Base-by-base conservation (phyloP, 2,329 filamentous ascomycete species). In the Pezicula radicicola region DNA sequence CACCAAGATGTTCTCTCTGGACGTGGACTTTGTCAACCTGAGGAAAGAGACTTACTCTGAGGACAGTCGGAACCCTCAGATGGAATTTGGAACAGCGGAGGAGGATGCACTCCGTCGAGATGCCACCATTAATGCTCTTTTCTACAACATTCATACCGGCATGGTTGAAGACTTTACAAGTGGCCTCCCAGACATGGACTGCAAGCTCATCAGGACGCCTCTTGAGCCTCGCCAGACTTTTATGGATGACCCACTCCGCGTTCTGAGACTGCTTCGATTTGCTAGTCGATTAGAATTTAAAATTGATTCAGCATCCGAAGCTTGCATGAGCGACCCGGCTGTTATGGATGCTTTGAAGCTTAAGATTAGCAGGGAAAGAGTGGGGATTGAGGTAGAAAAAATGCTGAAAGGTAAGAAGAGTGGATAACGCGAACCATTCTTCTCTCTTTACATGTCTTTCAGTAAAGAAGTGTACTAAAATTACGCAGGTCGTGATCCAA, bases 1-100 rank as follows among this genome's bases (percentile, higher is more conserved):
- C 9, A 91, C 89, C 21, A 88, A 80, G 58, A 84, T 97, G 52
- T 85, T 96, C 63, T 91, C 88, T 1, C 78, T 95, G 46, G 93
- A 97, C 65, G 81, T 97, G 45, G 93, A 99, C 67, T 85, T 99
- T 65, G 94, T 99, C 61, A 99, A 97, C 67, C 75, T 97, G 44
- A 82, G 93, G 43, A 95, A 91, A 66, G 94, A 97, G 72, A 92
- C 87, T 1, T 97, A 97, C 62, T 81, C 85, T 1, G 86, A 90
- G n/a, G 84, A 94, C 54, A 96, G 89, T 64, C 84, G 94, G 35
- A 96, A 95, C 63, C 93, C 93, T 1, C 80, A 90, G 61, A 88
- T 97, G 79, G 91, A 96, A 67, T 97, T 97, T 69, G 94, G 93
- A 5, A 96, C 91, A 0, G 87, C 93, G 1, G 80, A 89, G 66